Percentiles rank a stretch among this genome's conserved stretches.
These are phyloP conservation scores for Paratinospora sagittata DNA, from an alignment of 164 flowering plant species.

Conservation along the genomic window DNA sequence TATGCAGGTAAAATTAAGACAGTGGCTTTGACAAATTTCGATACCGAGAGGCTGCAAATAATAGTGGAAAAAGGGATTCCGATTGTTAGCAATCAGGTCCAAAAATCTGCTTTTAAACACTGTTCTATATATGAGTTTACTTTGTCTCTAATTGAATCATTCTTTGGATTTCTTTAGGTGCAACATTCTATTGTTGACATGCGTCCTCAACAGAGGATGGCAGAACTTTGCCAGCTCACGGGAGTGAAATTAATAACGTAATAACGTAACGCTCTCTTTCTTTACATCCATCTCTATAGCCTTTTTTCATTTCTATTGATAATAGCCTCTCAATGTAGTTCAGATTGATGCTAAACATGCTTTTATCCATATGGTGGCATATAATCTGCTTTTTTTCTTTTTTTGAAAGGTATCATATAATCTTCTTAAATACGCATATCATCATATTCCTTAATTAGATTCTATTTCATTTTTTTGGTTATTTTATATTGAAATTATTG, in stretches of 20 bases:
- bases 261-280: constrained; percentile 78
- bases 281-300: constrained; percentile 1
- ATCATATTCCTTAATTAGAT: too few relatives aligned
- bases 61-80: constrained; percentile 90
- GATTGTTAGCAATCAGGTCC: constrained; percentile 93
- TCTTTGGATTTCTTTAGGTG: constrained; percentile 44
- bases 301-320: not conserved
- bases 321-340: too few relatives aligned
- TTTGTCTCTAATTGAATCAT: constrained; percentile 8
- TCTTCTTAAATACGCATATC: too few relatives aligned
- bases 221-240: constrained; percentile 83
- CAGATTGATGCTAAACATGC: not conserved
- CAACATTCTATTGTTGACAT: constrained; percentile 97
- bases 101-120: not conserved
- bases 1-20: constrained; percentile 93
- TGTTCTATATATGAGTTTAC: not conserved
- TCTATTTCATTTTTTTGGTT: too few relatives aligned
- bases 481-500: not conserved
- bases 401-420: too few relatives aligned
- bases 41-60: constrained; percentile 78
- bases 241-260: constrained; percentile 98
- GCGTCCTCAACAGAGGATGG: constrained; percentile 98
- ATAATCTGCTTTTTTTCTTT: too few relatives aligned
- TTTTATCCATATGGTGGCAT: not conserved
- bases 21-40: constrained; percentile 92